These are phyloP conservation scores for Botrytis fabae DNA, from an alignment of 2,329 filamentous ascomycete species.

Conservation along the genomic window DNA sequence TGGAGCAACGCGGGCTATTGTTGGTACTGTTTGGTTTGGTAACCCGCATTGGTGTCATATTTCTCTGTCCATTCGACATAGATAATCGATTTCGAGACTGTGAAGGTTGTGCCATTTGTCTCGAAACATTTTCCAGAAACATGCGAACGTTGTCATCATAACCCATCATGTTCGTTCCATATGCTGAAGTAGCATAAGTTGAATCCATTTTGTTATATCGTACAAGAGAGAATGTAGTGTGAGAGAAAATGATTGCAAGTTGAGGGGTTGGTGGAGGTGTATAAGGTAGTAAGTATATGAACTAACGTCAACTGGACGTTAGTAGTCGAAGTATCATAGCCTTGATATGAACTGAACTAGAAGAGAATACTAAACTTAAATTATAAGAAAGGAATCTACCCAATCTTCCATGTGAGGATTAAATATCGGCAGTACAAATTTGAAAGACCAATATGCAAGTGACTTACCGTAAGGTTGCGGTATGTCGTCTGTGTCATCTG, in stretches of 20 bases:
- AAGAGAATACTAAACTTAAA: constrained; percentile 29
- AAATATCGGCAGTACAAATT: constrained; percentile 39
- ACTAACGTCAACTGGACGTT: constrained; percentile 26
- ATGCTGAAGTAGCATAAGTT: constrained; percentile 26
- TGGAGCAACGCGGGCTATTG: constrained; percentile 64
- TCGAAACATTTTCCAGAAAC: constrained; percentile 53
- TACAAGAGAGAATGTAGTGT: constrained; percentile 3
- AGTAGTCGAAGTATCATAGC: constrained; percentile 30
- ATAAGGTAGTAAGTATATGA: constrained; percentile 14
- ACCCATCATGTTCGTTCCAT: constrained; percentile 31
- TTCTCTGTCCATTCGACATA: constrained; percentile 52
- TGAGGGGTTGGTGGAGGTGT: constrained; percentile 20
- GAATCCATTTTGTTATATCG: constrained; percentile 35
- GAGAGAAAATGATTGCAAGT: constrained; percentile 11
- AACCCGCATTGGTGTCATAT: constrained; percentile 56
- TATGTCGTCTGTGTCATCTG: constrained; percentile 43
- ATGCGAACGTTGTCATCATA: constrained; percentile 45
- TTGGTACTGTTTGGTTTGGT: constrained; percentile 66
- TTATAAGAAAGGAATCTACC: constrained; percentile 32
- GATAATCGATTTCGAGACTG: constrained; percentile 49
- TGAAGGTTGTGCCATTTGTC: constrained; percentile 52
- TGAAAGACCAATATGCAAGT: constrained; percentile 39
- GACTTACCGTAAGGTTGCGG: constrained; percentile 37
- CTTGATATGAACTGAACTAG: constrained; percentile 29
- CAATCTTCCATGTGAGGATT: constrained; percentile 33